Evolutionary conservation across 2,329 filamentous ascomycete species (phyloP), one percentile per base, ranked within the genome.

Genomic region (Fusarium sp.): DNA sequence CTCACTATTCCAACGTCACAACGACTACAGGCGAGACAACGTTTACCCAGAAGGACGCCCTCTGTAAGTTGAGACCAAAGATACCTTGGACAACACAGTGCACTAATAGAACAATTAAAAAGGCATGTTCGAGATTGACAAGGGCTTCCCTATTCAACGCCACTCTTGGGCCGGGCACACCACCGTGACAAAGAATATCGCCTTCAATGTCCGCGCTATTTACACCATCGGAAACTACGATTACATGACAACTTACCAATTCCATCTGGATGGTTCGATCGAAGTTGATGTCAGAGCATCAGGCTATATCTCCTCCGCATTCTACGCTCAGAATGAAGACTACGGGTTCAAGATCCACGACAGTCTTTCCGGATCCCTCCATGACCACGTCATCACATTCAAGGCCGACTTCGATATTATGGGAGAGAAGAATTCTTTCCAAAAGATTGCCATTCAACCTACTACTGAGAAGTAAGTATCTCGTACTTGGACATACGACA

Each of bases 151-250:
- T 0, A 59, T 59, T 10, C 57, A 59, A 14, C 40, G 57, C n/a
- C 57, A 59, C 40, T 59, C 57, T 16, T 59, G 57, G 57, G 27
- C 37, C 3, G 16, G 29, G 0, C 52, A 59, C 16, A 59, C 52
- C 13, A 59, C 57, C 6, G 52, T 59, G 4, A 59, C 57, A 20
- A 59, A 59, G 24, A 59, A 59, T 7, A 57, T 57, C 3, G 57
- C 57, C 2, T 59, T 46, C 40, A 59, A 59, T 9, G 8, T 59
- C 52, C 57, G 57, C 1, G 52, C 52, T 4, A 59, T 59, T 16
- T 59, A 59, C 52, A 59, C 57, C 10, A 59, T 59, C 4, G 57
- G 52, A 10, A 59, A 59, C 52, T 59, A 59, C 3, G 57, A 59
- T 24, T 59, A 59, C 24, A 59, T 59, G 57, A 46, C 30, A 2